Evolutionary conservation across 352 stramenopile genomes (phyloP).

Genomic region (Albugo candida): DNA sequence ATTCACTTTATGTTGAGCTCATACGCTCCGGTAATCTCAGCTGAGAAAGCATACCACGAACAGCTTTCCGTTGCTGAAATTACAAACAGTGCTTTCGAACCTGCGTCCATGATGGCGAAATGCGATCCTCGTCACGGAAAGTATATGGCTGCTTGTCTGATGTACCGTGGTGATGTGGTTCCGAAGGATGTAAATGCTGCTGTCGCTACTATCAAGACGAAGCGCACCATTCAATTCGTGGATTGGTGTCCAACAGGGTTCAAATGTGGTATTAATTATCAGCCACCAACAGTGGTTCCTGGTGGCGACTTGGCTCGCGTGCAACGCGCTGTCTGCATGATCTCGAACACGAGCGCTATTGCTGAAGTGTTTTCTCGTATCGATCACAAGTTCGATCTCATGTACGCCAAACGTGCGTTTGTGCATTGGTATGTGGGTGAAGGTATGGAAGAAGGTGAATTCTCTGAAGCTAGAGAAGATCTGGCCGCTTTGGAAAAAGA

Average conservation of each 20-base stretch:
- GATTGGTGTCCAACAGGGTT: slow-evolving; percentile 98
- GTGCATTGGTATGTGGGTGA: slow-evolving; percentile 99
- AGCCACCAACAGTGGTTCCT: slow-evolving; percentile 91
- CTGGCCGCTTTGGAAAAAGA: slow-evolving; percentile 96
- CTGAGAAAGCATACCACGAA: slow-evolving; percentile 96
- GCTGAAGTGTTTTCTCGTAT: slow-evolving; percentile 95
- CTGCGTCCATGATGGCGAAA: slow-evolving; percentile 98
- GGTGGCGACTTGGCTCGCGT: slow-evolving; percentile 93
- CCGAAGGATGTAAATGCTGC: slow-evolving; percentile 92
- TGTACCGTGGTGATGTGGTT: slow-evolving; percentile 95
- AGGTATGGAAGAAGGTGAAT: slow-evolving; percentile 99
- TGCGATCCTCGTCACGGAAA: slow-evolving; percentile 97
- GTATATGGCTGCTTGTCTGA: slow-evolving; percentile 98
- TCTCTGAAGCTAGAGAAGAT: slow-evolving; percentile 97
- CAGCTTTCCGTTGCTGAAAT: slow-evolving; percentile 95
- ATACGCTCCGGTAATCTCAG: slow-evolving; percentile 96
- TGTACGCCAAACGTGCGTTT: slow-evolving; percentile 99
- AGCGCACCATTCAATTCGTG: slow-evolving; percentile 98
- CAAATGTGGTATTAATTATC: slow-evolving; percentile 99
- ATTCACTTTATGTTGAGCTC: slow-evolving; percentile 99
- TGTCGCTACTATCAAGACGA: slow-evolving; percentile 98
- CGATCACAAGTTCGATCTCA: slow-evolving; percentile 99
- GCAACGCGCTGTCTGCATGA: slow-evolving; percentile 97
- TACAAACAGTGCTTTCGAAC: slow-evolving; percentile 97
- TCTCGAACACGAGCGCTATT: slow-evolving; percentile 98